These are phyloP conservation scores for Citrus inodora DNA, from an alignment of 345 rosid genomes.

Conservation along the genomic window DNA sequence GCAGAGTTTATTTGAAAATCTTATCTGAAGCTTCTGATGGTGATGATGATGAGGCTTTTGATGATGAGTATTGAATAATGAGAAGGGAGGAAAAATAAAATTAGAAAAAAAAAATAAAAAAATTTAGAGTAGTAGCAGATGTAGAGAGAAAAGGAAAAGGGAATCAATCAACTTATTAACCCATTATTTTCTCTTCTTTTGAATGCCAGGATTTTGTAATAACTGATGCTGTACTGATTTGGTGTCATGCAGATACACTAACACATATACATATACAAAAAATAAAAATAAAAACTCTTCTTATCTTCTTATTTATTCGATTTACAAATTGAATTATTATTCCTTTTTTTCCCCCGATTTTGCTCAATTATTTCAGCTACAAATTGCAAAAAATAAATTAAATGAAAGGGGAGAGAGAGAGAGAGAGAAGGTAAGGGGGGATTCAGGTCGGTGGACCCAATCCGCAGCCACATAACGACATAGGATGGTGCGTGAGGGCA, in stretches of 20 bases:
- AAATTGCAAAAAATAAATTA: constrained; percentile 12
- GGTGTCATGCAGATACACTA: constrained; percentile 47
- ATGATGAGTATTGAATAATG: not conserved
- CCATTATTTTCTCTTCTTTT: constrained; percentile 17
- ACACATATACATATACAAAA: constrained; percentile 36
- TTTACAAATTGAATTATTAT: not conserved
- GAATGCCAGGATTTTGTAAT: constrained; percentile 32
- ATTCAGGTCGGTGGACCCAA: constrained; percentile 81
- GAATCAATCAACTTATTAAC: not conserved
- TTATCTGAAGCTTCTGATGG: constrained; percentile 2
- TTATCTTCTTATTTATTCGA: not conserved
- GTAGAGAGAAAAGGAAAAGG: not conserved
- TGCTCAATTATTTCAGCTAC: constrained; percentile 5
- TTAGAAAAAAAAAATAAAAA: constrained; percentile 1
- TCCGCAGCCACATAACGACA: constrained; percentile 62
- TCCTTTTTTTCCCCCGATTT: constrained; percentile 2
- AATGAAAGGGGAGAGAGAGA: not conserved
- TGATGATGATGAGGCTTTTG: not conserved
- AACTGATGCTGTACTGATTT: constrained; percentile 30
- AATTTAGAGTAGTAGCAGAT: not conserved
- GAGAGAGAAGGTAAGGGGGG: constrained; percentile 29
- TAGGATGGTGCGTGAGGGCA: constrained; percentile 57
- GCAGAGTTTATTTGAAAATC: constrained; percentile 6
- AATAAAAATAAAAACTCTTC: not conserved
- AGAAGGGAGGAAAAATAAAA: constrained; percentile 8